Evolutionary conservation across 495 filamentous ascomycete species (phyloP), one percentile per base, ranked within the genome.

Genomic region (Podospora conica): DNA sequence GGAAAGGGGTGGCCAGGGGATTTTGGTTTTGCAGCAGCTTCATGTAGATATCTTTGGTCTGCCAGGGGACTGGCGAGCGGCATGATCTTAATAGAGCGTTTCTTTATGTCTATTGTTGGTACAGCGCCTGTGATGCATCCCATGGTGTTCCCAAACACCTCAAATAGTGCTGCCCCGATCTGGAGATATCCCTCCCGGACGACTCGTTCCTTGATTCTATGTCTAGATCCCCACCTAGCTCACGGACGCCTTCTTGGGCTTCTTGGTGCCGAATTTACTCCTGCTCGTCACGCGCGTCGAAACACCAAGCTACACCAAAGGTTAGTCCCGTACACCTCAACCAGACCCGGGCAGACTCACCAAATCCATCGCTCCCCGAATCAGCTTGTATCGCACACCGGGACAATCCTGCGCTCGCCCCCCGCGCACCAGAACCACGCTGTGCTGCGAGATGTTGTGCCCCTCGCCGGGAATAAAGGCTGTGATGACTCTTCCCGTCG

Each of bases 361-460:
- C 86, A 98, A 80, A 87, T 99, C 95, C 82, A 96, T 82, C 20
- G 93, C 91, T 33, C 95, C 95, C 71, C 95, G 83, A 54, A 99
- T 90, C 71, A 96, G 80, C 75, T 93, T 89, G 76, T 99, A 99
- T 71, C 92, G 89, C 80, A 99, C 95, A 85, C 95, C 95, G 63
- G 95, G 95, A 81, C 94, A 98, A 89, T 99, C 95, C 85, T 97
- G 95, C 58, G 85, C 86, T 70, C 95, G 80, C 18, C 95, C 95
- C 57, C 95, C 95, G 65, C 95, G 84, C 12, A 98, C 93, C 66
- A 97, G 81, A 60, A 98, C 95, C 31, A 98, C 95, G 74, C 89
- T 92, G 83, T 99, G 95, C 85, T 98, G 95, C 83, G 97, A 94
- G 68, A 97, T 91, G 82, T 98, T 98, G 81, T 98, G 95, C 31